Base-by-base conservation (phyloP, 441 rosid species). In the Brassica hybrid region DNA sequence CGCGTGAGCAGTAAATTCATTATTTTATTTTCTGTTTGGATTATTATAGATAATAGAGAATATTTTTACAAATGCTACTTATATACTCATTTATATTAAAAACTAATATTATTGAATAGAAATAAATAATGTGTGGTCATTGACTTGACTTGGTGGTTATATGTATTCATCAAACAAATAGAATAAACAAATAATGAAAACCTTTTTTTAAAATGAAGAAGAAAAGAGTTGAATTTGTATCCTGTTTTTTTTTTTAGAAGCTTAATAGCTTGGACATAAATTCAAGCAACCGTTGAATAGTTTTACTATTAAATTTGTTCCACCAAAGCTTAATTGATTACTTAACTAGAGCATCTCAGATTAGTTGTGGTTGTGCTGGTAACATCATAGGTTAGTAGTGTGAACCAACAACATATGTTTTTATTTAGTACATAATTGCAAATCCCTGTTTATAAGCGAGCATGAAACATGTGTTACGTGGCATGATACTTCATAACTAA, bases 281-380 rank as follows among this genome's bases (percentile, higher is more conserved):
- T 74, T 79, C 72, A 79, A 74, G 82, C 82, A 79, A 79, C 82
- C 82, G 71, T 56, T 73, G 75, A 54, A 62, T 73, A 67, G 71
- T 73, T 73, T 54, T 38, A 69, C 25, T 43, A 64, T 74, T 34
- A 63, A 64, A 19, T 7, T 65, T 56, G 1, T 64, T 52, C 79
- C 79, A 69, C 82, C 76, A 64, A 74, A 73, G 12, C 32, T 63
- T 69, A 41, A 18, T 69, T 19, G 25, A 68, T 79, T 79, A 57
- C 50, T 69, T 43, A 74, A 68, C 41, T 69, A 62, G n/a, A 73
- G 56, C 67, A 73, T 68, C 74, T 73, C 48, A 13, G 27, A 34
- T 62, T 79, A 62, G 71, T 74, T 69, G 78, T 68, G 5, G 78
- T 61, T 62, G 72, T 64, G 79, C 23, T 69, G 45, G 64, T 70